Evolutionary conservation across 2,329 filamentous ascomycete genomes (phyloP), one percentile per base, ranked within the genome.

Genomic region (Colletotrichum agaves): DNA sequence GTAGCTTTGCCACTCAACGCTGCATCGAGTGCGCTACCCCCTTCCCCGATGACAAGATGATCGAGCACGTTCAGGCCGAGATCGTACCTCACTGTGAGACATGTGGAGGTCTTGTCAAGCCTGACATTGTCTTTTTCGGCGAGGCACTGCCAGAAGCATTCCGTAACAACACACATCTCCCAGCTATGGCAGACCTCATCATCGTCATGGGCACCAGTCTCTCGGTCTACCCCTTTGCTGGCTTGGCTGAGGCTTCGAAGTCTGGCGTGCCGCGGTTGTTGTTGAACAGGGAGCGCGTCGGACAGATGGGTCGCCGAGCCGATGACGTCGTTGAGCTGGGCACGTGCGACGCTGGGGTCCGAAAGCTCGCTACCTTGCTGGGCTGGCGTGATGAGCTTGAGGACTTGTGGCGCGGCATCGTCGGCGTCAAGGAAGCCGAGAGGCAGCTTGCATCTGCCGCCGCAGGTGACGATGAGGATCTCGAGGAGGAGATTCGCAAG

Each of bases 71-170:
- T 21, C 79, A 84, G 3, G 83, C 82, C 39, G 91, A 88, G 23
- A 83, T 88, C 27, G 91, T 97, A 0, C 93, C 95, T 0, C 83
- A 81, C 68, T 98, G 95, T 76, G 75, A 82, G 8, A 76, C 81
- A 19, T 98, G 95, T 76, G 82, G 86, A 39, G 94, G 94, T 0
- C 81, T 96, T 2, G 93, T 98, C 41, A 98, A 98, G 80, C 94
- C 94, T 0, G 93, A 97, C 74, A 97, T 98, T 75, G 93, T 97
- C 37, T 98, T 98, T 80, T 98, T 97, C 73, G 94, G 94, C 57
- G 94, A 94, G 76, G 78, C 86, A 1, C 79, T 94, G 3, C 81
- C 81, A 0, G 72, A 74, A 43, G 69, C 71, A 0, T 83, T 83
- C 62, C 73, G 75, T 0, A 70, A 77, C 21, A 76, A 80, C 27